Evolutionary conservation across 1,284 basidiomycete genomes (phyloP).

Genomic region (Trichosporon sp.): DNA sequence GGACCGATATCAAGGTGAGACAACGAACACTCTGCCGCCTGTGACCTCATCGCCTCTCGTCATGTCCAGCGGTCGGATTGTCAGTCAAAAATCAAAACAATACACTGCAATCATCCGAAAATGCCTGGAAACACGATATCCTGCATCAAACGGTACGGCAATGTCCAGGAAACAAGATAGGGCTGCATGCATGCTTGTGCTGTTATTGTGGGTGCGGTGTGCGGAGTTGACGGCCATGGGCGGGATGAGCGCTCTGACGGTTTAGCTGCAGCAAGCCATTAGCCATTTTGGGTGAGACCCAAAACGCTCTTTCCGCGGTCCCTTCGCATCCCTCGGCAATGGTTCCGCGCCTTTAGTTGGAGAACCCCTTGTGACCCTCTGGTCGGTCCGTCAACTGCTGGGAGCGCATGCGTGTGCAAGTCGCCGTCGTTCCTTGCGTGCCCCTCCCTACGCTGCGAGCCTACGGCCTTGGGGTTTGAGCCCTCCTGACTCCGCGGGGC

Average conservation of each 20-base stretch:
- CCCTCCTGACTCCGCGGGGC: not conserved
- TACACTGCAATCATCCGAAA: not conserved
- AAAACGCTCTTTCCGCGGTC: conserved; percentile 6
- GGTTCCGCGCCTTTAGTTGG: conserved; percentile 5
- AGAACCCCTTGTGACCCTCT: conserved; percentile 3
- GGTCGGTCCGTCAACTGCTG: not conserved
- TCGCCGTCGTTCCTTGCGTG: not conserved
- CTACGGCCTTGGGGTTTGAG: not conserved
- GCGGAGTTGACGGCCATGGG: not conserved
- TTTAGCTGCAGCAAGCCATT: not conserved
- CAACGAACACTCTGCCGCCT: not conserved
- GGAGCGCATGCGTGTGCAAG: not conserved
- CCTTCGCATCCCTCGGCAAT: conserved; percentile 3
- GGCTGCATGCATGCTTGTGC: not conserved
- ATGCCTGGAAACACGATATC: not conserved
- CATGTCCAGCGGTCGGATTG: not conserved
- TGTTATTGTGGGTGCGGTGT: not conserved
- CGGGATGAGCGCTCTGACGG: not conserved
- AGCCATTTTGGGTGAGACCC: conserved; percentile 11
- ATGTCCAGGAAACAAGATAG: not conserved
- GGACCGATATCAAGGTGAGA: not conserved
- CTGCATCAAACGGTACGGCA: not conserved
- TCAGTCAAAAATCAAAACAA: not conserved
- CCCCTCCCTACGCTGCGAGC: not conserved
- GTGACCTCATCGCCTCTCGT: conserved; percentile 8